Evolutionary conservation across 352 stramenopile genomes (phyloP).

Genomic region (Phytophthora uliginosa): DNA sequence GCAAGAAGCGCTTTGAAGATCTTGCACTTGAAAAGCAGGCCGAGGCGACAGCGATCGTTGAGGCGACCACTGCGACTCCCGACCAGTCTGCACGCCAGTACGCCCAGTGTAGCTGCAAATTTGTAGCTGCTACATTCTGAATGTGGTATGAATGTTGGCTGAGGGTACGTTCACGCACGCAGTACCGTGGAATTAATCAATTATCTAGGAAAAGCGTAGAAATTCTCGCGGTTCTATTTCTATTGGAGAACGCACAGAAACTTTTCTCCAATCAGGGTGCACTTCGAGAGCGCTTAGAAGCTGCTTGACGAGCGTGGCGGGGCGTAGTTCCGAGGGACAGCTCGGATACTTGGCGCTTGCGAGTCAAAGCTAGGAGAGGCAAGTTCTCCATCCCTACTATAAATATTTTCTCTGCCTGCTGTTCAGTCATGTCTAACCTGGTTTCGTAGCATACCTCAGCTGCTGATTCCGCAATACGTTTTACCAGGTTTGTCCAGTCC

Average conservation of each 20-base stretch:
- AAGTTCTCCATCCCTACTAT: slow-evolving; percentile 3
- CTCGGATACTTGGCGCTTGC: slow-evolving; percentile 1
- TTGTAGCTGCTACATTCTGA: too few relatives aligned
- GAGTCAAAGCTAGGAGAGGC: not conserved
- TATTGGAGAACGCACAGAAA: not conserved
- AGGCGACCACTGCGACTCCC: too few relatives aligned
- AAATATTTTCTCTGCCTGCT: not conserved
- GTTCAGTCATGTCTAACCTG: not conserved
- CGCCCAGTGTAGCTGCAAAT: too few relatives aligned
- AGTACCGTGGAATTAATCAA: too few relatives aligned
- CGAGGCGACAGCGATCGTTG: too few relatives aligned
- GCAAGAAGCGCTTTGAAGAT: too few relatives aligned
- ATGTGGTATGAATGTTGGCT: too few relatives aligned
- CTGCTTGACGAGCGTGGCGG: not conserved
- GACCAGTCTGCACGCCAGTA: too few relatives aligned
- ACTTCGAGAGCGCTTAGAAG: not conserved
- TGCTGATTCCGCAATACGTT: not conserved
- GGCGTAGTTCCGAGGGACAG: not conserved
- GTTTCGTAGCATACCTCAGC: not conserved
- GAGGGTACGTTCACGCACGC: too few relatives aligned
- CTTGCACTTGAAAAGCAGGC: too few relatives aligned
- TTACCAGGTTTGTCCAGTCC: too few relatives aligned
- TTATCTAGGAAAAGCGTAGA: slow-evolving; percentile 15
- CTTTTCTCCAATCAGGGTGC: not conserved
- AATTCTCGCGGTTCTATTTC: not conserved